These are phyloP conservation scores for Coniochaeta sp. DNA, from an alignment of 2,329 filamentous ascomycete species.

Conservation along the genomic window DNA sequence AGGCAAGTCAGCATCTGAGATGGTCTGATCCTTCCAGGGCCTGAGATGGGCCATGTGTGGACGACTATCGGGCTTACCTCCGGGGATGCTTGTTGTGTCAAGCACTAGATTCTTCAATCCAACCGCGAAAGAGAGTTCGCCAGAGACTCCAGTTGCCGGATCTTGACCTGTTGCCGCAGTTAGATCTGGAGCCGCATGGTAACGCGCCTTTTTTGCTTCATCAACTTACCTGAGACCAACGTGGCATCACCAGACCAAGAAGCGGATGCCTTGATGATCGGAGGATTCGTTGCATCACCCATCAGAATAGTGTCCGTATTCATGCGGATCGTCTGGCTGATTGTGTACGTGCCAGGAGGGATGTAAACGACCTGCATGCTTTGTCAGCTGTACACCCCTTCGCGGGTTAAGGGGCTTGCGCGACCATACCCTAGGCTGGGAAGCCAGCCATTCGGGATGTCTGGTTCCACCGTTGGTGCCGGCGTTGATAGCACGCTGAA, in stretches of 20 bases:
- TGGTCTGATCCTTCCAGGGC: neutral
- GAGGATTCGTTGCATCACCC: conserved; percentile 35
- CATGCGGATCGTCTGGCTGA: conserved; percentile 30
- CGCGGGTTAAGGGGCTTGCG: neutral
- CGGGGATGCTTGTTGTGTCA: conserved; percentile 29
- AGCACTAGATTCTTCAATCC: conserved; percentile 34
- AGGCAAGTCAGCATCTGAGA: neutral
- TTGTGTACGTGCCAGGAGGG: conserved; percentile 31
- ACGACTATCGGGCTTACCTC: conserved; percentile 14
- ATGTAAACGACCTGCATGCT: conserved; percentile 30
- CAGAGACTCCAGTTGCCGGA: neutral
- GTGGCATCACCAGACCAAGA: conserved; percentile 23
- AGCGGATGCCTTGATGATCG: conserved; percentile 30
- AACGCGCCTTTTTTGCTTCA: too few species aligned
- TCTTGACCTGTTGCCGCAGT: neutral
- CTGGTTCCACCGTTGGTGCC: conserved; percentile 23
- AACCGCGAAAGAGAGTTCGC: conserved; percentile 33
- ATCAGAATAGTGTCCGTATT: conserved; percentile 37
- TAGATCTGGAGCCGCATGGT: neutral
- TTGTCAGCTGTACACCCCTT: neutral
- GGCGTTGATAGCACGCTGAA: conserved; percentile 30
- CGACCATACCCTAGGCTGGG: conserved; percentile 27
- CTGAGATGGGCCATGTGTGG: neutral
- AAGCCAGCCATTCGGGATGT: conserved; percentile 30
- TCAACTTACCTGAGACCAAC: conserved; percentile 22